These are phyloP conservation scores for Groenewaldozyma salmanticensis DNA, from an alignment of 805 yeast genomes.

Conservation along the genomic window DNA sequence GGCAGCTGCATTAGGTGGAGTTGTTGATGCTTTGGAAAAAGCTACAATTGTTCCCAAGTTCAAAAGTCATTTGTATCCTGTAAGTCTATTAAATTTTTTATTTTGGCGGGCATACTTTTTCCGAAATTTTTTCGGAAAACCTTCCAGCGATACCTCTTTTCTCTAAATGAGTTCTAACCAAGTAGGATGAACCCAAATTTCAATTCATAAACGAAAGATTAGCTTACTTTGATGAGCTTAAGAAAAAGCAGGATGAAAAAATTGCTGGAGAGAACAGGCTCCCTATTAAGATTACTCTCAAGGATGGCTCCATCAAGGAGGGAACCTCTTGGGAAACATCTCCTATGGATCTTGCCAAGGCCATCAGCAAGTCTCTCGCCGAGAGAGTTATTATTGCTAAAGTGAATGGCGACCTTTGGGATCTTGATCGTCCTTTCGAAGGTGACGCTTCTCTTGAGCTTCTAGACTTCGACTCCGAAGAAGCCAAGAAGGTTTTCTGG, in stretches of 20 bases:
- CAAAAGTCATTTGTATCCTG: slow-evolving; percentile 3
- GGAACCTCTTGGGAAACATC: slow-evolving; percentile 85
- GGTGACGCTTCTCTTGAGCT: slow-evolving; percentile 58
- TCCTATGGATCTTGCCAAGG: slow-evolving; percentile 77
- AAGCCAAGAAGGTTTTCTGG: slow-evolving; percentile 96
- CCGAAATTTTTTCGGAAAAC: too few species aligned
- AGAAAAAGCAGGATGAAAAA: slow-evolving; percentile 65
- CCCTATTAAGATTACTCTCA: slow-evolving; percentile 69
- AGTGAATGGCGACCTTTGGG: slow-evolving; percentile 89
- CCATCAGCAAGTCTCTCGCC: slow-evolving; percentile 74
- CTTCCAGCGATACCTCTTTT: too few species aligned
- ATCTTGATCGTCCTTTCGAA: slow-evolving; percentile 89
- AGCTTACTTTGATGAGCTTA: slow-evolving; percentile 67
- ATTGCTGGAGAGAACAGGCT: slow-evolving; percentile 52
- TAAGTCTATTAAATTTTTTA: not conserved
- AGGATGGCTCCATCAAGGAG: slow-evolving; percentile 72
- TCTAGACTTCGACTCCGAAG: slow-evolving; percentile 86
- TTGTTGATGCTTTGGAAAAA: not conserved
- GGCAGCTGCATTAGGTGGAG: slow-evolving; percentile 1
- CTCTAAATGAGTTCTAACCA: not conserved
- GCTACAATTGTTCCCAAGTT: not conserved
- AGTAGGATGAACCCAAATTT: slow-evolving; percentile 58
- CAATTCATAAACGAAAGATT: slow-evolving; percentile 72
- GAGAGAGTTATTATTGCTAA: slow-evolving; percentile 88
- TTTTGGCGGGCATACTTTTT: too few species aligned